Percentiles rank a stretch among this genome's conserved stretches.
Evolutionary conservation across 176 grass and related monocot genomes (phyloP).

Genomic region (Urochloa ruziziensis): DNA sequence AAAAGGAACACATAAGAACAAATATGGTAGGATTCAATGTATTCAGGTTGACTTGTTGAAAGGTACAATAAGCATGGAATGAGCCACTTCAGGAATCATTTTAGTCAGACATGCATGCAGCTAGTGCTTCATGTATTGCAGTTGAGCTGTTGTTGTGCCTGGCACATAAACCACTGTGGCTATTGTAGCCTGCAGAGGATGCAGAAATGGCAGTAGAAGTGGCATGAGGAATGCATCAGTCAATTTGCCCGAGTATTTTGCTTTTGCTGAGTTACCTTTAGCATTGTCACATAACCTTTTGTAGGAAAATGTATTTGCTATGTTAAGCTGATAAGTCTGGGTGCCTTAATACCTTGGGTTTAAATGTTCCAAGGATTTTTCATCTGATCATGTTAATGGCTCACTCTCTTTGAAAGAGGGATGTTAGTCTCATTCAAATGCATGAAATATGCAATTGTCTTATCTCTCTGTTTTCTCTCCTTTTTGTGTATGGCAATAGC

Average conservation of each 20-base stretch:
- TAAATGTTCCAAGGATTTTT: background rate
- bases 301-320: background rate
- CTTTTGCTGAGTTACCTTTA: background rate
- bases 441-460: background rate
- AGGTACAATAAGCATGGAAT: background rate
- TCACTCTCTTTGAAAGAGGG: background rate
- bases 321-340: background rate
- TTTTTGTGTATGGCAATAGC: background rate
- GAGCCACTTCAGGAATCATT: background rate
- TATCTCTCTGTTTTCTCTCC: background rate
- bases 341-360: background rate
- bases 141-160: background rate
- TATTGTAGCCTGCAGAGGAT: background rate
- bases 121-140: background rate
- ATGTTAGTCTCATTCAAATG: background rate
- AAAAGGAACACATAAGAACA: background rate
- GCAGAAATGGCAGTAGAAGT: background rate
- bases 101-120: background rate
- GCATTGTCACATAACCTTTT: background rate
- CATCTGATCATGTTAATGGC: background rate
- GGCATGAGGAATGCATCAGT: background rate
- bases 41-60: slow-evolving; percentile 3
- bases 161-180: background rate
- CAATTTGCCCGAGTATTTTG: background rate
- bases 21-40: background rate